Evolutionary conservation across 371 early-diverging fungal species (phyloP), one percentile per base, ranked within the genome.

Genomic region (Apophysomyces elegans): DNA sequence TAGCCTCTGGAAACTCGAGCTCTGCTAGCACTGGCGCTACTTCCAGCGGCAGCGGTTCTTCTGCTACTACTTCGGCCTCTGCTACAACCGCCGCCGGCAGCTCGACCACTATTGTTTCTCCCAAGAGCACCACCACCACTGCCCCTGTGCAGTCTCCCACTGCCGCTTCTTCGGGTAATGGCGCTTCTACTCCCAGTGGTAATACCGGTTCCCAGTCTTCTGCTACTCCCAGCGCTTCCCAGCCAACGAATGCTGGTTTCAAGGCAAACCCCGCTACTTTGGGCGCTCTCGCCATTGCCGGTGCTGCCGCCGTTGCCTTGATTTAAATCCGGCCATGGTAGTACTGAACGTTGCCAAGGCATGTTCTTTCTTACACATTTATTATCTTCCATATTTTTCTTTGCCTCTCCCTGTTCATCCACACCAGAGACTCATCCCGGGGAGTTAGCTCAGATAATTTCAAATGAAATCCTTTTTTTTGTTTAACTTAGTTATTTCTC

Each of bases 231-330:
- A 45, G 18, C 44, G 43, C 38, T 26, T n/a, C 38, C n/a, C 54
- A 60, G 61, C 57, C 62, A 16, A 46, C 66, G 36, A 57, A 61
- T n/a, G 66, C 66, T 36, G 32, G 61, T 38, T 39, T 69, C 63
- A 73, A 73, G 16, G 59, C 44, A 44, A 73, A 65, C 11, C 76
- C 76, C 41, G 64, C 57, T 36, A 43, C 60, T 11, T 39, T 45
- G 26, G 60, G 60, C 21, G 60, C 45, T 43, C 63, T 78, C 14
- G 70, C 65, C 59, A 68, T 75, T 59, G 75, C 75, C 47, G 75
- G 75, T 47, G 72, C 73, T 39, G 72, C 59, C 50, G 65, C 59
- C n/a, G 65, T 59, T 26, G 59, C 59, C 41, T 59, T 59, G 54
- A 16, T 50, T 11, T 50, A 50, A 50, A 50, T 50, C 54, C 21